Evolutionary conservation across 1,284 basidiomycete genomes (phyloP).

Genomic region (Phlebopus sp.): DNA sequence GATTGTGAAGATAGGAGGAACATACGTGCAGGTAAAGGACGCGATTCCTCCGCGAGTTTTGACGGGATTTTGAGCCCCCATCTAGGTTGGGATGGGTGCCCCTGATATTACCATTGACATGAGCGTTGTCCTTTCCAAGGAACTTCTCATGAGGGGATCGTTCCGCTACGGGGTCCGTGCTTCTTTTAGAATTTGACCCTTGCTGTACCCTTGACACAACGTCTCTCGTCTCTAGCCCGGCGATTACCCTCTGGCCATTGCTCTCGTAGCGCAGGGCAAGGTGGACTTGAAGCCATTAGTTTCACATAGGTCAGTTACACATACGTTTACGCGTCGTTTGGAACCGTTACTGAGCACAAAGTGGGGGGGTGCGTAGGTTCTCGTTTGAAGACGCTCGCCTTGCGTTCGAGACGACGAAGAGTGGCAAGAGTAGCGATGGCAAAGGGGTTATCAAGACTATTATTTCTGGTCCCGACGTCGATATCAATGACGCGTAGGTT

Average conservation of each 20-base stretch:
- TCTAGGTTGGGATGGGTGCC: slow-evolving; percentile 73
- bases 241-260: slow-evolving; percentile 85
- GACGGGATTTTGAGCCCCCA: too few species aligned
- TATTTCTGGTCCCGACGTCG: slow-evolving; percentile 71
- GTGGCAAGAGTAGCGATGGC: slow-evolving; percentile 78
- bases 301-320: slow-evolving; percentile 67
- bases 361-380: slow-evolving; percentile 51
- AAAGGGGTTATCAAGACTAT: slow-evolving; percentile 73
- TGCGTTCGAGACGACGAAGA: slow-evolving; percentile 81
- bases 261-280: slow-evolving; percentile 75
- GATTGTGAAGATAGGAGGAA: slow-evolving; percentile 72
- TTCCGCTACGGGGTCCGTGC: slow-evolving; percentile 80
- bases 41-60: not conserved
- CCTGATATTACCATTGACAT: slow-evolving; percentile 63
- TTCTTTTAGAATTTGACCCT: not conserved
- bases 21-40: slow-evolving; percentile 59
- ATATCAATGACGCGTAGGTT: slow-evolving; percentile 31
- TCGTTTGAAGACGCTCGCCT: slow-evolving; percentile 69
- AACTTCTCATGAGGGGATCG: slow-evolving; percentile 82
- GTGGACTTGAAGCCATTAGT: slow-evolving; percentile 88
- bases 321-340: not conserved
- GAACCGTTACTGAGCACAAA: slow-evolving; percentile 10
- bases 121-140: slow-evolving; percentile 65
- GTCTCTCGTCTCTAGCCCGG: slow-evolving; percentile 54
- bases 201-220: slow-evolving; percentile 6